Base-by-base conservation (phyloP, 768 basidiomycete species). In the Pisolithus albus region DNA sequence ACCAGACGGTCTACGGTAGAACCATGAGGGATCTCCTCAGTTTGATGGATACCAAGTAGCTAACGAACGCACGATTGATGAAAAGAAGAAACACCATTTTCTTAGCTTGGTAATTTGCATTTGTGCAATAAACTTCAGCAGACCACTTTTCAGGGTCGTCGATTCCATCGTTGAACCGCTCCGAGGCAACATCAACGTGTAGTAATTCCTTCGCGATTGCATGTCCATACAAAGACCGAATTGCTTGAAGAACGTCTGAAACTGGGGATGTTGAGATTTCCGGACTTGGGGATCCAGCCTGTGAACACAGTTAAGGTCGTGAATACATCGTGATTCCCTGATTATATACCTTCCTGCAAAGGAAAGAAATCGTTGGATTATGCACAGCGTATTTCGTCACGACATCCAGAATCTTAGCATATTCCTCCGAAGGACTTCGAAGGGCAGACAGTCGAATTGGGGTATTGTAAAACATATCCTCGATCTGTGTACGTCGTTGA, bases 391-490 rank as follows among this genome's bases (percentile, higher is more conserved):
- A 99, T 55, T 86, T 88, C 2, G 89, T 90, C 24, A 98, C 75
- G 9, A 98, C 89, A 55, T 95, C 91, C 2, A 98, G 75, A 40
- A 98, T 92, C 32, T 90, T 80, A 5, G 83, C 78, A 66, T 95
- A 97, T 63, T 99, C 96, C 58, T 98, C 95, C 2, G 92, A 87
- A 4, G 85, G 70, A 51, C 82, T 86, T 34, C 88, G 83, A 50
- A 98, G 75, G 1, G 93, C 88, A 3, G 89, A 83, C 21, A 94
- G 78, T 43, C 96, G 86, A 2, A 86, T 83, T 0, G 93, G 92
- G 0, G 84, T 90, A 57, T 95, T 96, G 67, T 90, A 94, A 64
- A 99, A 99, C 26, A 99, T 73, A 62, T 97, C 89, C 67, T 97
- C 92, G 23, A 93, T 92, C 94, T 97, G 57, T 1, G 37, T 54